Percentiles rank a stretch among this genome's conserved stretches.
Conservation (phyloP, 352 stramenopile genomes). For the Globisporangium barbulae region DNA sequence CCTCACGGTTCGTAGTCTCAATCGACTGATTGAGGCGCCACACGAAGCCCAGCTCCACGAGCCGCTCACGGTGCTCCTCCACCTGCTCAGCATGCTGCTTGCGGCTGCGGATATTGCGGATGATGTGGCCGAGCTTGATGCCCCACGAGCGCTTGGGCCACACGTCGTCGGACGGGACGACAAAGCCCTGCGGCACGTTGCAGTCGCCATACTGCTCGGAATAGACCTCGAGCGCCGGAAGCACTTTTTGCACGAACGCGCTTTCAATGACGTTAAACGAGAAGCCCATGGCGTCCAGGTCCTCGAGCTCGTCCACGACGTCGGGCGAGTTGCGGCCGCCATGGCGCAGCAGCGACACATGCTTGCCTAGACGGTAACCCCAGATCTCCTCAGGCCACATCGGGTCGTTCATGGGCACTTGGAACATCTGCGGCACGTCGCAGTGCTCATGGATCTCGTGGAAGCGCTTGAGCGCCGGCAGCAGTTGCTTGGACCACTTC, state of each 20-base stretch:
- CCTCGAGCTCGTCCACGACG: conserved; percentile 43
- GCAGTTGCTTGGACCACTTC: conserved; percentile 47
- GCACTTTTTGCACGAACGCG: conserved; percentile 49
- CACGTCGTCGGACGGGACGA: conserved; percentile 64
- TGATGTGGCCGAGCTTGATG: conserved; percentile 84
- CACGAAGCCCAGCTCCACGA: conserved; percentile 90
- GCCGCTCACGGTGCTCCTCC: conserved; percentile 62
- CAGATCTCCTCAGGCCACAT: conserved; percentile 80
- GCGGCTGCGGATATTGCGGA: conserved; percentile 86
- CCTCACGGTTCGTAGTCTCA: conserved; percentile 43
- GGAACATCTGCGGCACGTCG: conserved; percentile 87
- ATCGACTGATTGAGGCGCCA: conserved; percentile 80
- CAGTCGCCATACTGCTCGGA: conserved; percentile 83
- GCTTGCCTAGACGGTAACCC: conserved; percentile 85
- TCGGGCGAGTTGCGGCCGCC: conserved; percentile 36
- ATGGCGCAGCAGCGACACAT: conserved; percentile 63
- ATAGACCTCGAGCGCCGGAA: conserved; percentile 82
- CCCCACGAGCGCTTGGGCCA: conserved; percentile 85
- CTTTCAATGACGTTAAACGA: conserved; percentile 66
- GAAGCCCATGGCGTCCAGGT: conserved; percentile 64
- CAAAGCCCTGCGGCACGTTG: conserved; percentile 88
- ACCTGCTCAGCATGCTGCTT: conserved; percentile 89
- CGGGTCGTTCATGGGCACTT: conserved; percentile 66
- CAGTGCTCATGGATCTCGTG: conserved; percentile 83
- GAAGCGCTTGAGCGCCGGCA: conserved; percentile 74